Evolutionary conservation across 2,329 filamentous ascomycete genomes (phyloP), one percentile per base, ranked within the genome.

Genomic region (Xylaria arbuscula): DNA sequence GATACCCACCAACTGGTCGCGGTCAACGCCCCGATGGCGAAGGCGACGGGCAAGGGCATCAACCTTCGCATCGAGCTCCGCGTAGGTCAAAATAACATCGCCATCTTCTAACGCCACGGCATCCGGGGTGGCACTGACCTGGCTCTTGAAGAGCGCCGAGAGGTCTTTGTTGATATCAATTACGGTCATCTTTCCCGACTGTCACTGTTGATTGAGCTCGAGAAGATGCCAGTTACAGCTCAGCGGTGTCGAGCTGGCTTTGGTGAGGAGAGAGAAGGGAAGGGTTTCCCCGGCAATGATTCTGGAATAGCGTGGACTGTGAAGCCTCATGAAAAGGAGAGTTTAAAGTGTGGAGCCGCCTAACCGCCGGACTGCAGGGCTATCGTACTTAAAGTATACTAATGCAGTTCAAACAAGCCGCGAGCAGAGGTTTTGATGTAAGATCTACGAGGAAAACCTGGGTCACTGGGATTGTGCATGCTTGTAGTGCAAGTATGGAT

Each of bases 1-100:
- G 50, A 95, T 89, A 62, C 92, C 92, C 38, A 94, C 92, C 19
- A 93, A 85, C 72, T 85, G 86, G 79, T 95, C 92, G 67, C 92
- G 89, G 65, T 88, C 86, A 63, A 94, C 92, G 51, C 91, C 90
- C 80, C 90, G 85, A 63, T 82, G 80, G 51, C 89, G 90, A 59
- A 95, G 86, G 54, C 86, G 87, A 73, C 84, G 81, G 64, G 91
- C 86, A 65, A 94, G 87, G n/a, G 82, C 81, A 67, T 86, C 86
- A 54, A 92, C 91, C 78, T 89, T 88, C 57, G 84, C 79, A 76
- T 93, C 90, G 66, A 95, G 86, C 82, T 93, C 86, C 55, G 86
- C 85, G 78, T 95, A 95, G 58, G 91, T 93, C 77, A 92, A 90
- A 58, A 83, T 87, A 66, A 83, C 83, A 47, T 81, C 83, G 71